Base-by-base conservation (phyloP, 768 basidiomycete genomes). In the Sarcodon sp. region DNA sequence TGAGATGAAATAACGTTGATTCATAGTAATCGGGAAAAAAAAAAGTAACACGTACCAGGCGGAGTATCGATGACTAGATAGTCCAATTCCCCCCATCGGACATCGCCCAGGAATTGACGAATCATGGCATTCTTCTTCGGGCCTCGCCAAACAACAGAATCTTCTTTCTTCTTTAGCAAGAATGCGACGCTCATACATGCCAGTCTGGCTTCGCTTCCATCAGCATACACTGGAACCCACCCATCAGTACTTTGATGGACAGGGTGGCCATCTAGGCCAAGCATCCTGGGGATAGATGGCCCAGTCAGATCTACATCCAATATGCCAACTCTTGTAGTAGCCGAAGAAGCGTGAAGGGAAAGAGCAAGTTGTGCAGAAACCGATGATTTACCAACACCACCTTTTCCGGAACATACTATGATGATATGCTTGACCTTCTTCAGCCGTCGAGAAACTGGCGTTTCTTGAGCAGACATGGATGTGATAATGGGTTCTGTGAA, bases 81-180 rank as follows among this genome's bases (percentile, higher is more conserved):
- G 62, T 97, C 92, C 50, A 94, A 69, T 37, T 88, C 81, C 43
- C 89, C 92, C 92, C 92, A 97, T 53, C 88, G 69, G n/a, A 96
- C 92, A 55, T 97, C 89, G 56, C 80, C 80, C 61, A 96, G 63
- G 62, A 97, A 96, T 68, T 97, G 93, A 58, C 90, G 71, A 56
- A 97, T 94, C 92, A 96, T 96, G 49, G 85, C 93, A 56, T 93
- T 93, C 73, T 96, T 97, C 72, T 96, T 98, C 44, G 96, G 96
- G 0, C 96, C 96, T 58, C 96, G 69, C 96, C 96, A 99, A 1
- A 99, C 89, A 43, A 99, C 91, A 13, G 88, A 89, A 60, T 98
- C 93, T 16, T 81, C 83, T 59, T 81, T 83, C 59, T 82, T 83
- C 68, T 89, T 88, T 56, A 98, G 65, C 55, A 99, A 68, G 64